Conservation (phyloP, 495 filamentous ascomycete species). For the Neurospora cerealis region DNA sequence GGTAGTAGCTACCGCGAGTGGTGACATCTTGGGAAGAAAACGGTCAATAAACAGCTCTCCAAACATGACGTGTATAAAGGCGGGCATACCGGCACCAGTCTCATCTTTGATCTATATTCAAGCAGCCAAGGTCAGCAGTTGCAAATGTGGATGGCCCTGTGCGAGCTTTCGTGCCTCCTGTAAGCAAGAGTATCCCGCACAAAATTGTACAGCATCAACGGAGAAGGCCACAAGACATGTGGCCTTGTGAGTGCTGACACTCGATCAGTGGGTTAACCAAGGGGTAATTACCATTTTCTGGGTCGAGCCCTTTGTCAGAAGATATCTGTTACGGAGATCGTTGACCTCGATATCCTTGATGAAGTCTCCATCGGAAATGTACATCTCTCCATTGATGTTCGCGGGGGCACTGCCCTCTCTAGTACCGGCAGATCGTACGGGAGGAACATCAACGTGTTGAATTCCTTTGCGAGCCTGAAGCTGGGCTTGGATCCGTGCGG, state of each 20-base stretch:
- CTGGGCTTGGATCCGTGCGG: slow-evolving; percentile 86
- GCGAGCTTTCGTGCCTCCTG: slow-evolving; percentile 64
- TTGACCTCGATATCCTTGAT: slow-evolving; percentile 99
- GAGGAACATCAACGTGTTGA: slow-evolving; percentile 89
- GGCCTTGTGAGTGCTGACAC: slow-evolving; percentile 42
- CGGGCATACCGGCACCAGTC: slow-evolving; percentile 97
- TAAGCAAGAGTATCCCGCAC: slow-evolving; percentile 75
- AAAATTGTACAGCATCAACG: slow-evolving; percentile 24
- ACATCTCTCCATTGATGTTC: slow-evolving; percentile 72
- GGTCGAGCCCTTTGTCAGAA: slow-evolving; percentile 92
- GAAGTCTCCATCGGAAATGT: slow-evolving; percentile 90
- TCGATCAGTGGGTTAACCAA: slow-evolving; percentile 71
- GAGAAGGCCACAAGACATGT: slow-evolving; percentile 23
- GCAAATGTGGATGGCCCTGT: slow-evolving; percentile 67
- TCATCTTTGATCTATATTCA: slow-evolving; percentile 99
- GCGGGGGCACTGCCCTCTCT: slow-evolving; percentile 20
- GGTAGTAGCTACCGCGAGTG: slow-evolving; percentile 89
- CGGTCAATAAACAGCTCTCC: slow-evolving; percentile 46
- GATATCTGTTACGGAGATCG: slow-evolving; percentile 92
- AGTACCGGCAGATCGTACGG: slow-evolving; percentile 47
- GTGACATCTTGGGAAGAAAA: slow-evolving; percentile 88
- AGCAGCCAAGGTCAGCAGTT: slow-evolving; percentile 92
- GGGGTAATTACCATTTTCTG: slow-evolving; percentile 96
- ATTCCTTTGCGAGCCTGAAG: slow-evolving; percentile 88
- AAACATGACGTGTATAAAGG: slow-evolving; percentile 34